A percentile compares a stretch with the other conserved stretches of the same genome.
These are phyloP conservation scores for Alternaria hordeiaustralica DNA, from an alignment of 2,329 filamentous ascomycete genomes.

Conservation along the genomic window DNA sequence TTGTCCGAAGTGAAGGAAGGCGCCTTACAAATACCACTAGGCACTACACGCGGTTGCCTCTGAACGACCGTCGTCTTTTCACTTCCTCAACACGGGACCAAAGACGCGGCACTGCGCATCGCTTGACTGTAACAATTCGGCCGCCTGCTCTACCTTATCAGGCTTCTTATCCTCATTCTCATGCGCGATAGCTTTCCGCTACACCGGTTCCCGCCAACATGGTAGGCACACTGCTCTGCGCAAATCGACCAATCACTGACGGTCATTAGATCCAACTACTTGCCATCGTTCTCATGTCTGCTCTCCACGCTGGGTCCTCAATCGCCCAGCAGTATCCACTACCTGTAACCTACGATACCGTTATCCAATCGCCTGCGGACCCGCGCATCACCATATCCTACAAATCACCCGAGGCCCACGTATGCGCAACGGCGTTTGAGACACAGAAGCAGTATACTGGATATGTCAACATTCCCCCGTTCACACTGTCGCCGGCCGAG, in stretches of 20 bases:
- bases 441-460: constrained; percentile 71
- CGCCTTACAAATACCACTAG: constrained; percentile 2
- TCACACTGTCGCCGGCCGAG: constrained; percentile 53
- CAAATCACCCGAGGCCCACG: constrained; percentile 65
- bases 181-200: constrained; percentile 17
- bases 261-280: constrained; percentile 1
- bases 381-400: constrained; percentile 71
- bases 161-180: constrained; percentile 18
- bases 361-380: constrained; percentile 68
- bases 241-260: background rate
- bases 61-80: background rate
- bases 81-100: background rate
- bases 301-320: constrained; percentile 19
- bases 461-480: constrained; percentile 68
- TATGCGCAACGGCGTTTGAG: constrained; percentile 69
- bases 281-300: constrained; percentile 20
- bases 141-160: background rate
- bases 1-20: background rate
- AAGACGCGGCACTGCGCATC: background rate
- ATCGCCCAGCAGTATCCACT: constrained; percentile 53
- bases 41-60: background rate
- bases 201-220: constrained; percentile 2
- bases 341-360: constrained; percentile 54
- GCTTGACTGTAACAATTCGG: background rate
- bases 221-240: constrained; percentile 1